These are phyloP conservation scores for Pistacia vera DNA, from an alignment of 345 rosid genomes.

Conservation along the genomic window DNA sequence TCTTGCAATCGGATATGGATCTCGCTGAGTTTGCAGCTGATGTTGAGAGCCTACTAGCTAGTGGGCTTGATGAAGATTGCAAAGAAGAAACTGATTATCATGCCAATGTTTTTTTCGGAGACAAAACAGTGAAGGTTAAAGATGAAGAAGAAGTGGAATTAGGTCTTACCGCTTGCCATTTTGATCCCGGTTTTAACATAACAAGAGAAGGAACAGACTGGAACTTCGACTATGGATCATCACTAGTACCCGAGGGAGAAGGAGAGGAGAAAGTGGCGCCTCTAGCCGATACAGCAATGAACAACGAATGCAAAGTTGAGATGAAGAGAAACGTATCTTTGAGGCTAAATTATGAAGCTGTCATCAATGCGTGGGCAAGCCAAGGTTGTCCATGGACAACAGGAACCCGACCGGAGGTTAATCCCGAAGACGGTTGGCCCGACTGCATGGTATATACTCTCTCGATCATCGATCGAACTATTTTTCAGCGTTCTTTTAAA, in stretches of 20 bases:
- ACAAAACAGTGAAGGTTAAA: conserved; percentile 30
- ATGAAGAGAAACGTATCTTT: conserved; percentile 30
- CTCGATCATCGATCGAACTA: not conserved
- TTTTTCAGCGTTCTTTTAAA: not conserved
- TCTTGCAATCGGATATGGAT: conserved; percentile 49
- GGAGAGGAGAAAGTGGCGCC: conserved; percentile 10
- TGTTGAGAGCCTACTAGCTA: conserved; percentile 48
- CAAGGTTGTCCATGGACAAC: conserved; percentile 56
- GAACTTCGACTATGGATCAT: conserved; percentile 27
- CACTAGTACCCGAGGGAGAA: conserved; percentile 2
- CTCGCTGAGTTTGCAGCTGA: conserved; percentile 52
- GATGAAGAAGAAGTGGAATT: conserved; percentile 29
- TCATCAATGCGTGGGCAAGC: conserved; percentile 52
- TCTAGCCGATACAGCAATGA: not conserved
- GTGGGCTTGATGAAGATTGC: conserved; percentile 25
- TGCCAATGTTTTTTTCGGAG: not conserved
- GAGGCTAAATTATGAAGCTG: conserved; percentile 52
- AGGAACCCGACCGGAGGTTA: conserved; percentile 43
- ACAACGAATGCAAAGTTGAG: conserved; percentile 18
- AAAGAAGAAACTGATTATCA: conserved; percentile 17
- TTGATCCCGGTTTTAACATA: not conserved
- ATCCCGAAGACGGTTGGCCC: conserved; percentile 36
- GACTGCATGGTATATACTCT: conserved; percentile 35
- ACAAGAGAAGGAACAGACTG: conserved; percentile 11
- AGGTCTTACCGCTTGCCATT: not conserved